phyloP scores from a whole-genome alignment of 176 grass and related monocot species.

The Urochloa ruziziensis region DNA sequence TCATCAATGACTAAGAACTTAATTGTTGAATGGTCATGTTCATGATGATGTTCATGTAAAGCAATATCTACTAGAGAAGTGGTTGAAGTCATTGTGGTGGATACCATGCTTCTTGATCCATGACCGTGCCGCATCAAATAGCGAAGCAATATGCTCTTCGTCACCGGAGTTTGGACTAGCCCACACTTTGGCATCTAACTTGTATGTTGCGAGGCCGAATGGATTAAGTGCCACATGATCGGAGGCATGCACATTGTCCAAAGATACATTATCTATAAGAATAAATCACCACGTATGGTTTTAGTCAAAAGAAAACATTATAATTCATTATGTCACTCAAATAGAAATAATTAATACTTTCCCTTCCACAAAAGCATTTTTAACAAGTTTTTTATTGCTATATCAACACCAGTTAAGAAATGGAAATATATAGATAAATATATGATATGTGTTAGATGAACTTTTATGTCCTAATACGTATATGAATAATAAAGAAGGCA shows the following conservation, averaged over 20 bases:
- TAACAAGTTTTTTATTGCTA: background rate
- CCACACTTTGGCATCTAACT: conserved; percentile 46
- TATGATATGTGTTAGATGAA: background rate
- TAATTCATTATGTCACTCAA: background rate
- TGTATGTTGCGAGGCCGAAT: conserved; percentile 60
- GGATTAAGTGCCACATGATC: conserved; percentile 18
- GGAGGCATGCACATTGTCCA: background rate
- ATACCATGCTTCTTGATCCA: conserved; percentile 53
- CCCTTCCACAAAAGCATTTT: background rate
- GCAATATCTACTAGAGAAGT: conserved; percentile 29
- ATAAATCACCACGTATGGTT: background rate
- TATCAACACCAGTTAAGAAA: background rate
- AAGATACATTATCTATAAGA: background rate
- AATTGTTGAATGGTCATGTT: background rate
- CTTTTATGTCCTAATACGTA: background rate
- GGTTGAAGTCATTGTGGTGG: conserved; percentile 64
- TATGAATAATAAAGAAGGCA: background rate
- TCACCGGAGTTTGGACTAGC: conserved; percentile 32
- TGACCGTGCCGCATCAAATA: conserved; percentile 46
- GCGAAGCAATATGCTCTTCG: conserved; percentile 32
- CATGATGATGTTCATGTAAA: background rate
- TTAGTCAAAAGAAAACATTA: background rate
- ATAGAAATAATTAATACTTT: background rate
- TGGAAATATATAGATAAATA: background rate
- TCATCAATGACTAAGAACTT: background rate